These are phyloP conservation scores for Ambrosia hybrid DNA, from an alignment of 140 eudicot species.

Conservation along the genomic window DNA sequence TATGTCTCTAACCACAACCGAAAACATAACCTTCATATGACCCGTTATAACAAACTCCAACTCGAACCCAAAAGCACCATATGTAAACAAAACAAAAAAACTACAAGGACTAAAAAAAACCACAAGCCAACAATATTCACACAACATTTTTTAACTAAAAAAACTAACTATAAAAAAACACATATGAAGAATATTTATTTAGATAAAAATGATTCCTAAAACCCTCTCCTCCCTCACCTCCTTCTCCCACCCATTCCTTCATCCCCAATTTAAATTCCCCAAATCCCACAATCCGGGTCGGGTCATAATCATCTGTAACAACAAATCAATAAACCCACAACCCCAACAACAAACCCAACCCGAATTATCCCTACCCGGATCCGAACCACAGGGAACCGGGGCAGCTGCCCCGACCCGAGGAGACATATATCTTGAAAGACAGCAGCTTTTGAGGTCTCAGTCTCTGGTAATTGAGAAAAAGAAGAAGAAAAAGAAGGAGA, in stretches of 20 bases:
- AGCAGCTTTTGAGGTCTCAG: conserved; percentile 51
- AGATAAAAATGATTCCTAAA: conserved; percentile 60
- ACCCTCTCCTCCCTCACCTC: conserved; percentile 56
- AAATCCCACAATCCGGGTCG: conserved; percentile 37
- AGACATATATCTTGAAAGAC: conserved; percentile 64
- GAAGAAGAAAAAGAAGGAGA: conserved; percentile 53
- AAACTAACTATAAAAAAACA: background rate
- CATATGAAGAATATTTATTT: background rate
- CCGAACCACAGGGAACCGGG: conserved; percentile 68
- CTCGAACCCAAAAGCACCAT: too few species aligned
- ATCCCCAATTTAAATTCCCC: conserved; percentile 31
- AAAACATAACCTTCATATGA: too few species aligned
- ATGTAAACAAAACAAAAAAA: background rate
- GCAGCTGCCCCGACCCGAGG: conserved; percentile 90
- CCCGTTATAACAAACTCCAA: background rate
- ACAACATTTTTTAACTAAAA: background rate
- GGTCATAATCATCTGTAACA: conserved; percentile 41
- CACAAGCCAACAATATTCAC: too few species aligned
- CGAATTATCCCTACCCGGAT: conserved; percentile 25
- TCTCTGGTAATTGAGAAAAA: conserved; percentile 32
- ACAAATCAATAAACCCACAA: conserved; percentile 25
- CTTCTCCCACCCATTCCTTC: conserved; percentile 35
- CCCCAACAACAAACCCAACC: conserved; percentile 25
- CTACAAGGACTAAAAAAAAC: background rate
- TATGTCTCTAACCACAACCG: too few species aligned